Evolutionary conservation across 2,329 filamentous ascomycete species (phyloP), one percentile per base, ranked within the genome.

Genomic region (Ceratocystis alfenasii): DNA sequence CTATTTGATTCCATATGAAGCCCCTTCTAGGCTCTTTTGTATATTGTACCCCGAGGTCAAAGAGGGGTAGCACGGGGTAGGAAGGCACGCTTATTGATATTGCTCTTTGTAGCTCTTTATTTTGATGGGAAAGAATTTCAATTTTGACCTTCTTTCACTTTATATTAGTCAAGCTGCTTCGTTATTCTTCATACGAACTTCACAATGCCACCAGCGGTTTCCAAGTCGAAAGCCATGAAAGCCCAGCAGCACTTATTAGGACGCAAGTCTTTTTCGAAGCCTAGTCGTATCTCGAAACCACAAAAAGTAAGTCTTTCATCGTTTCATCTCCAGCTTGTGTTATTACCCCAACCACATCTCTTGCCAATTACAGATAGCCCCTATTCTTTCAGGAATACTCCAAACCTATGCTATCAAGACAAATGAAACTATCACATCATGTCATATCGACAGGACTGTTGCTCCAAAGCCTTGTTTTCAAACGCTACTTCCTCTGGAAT

Each of bases 11-110:
- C 55, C 7, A 59, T 59, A 4, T 15, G 4, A 10, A 53, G 55
- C 17, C 36, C 12, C 36, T 8, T 33, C n/a, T 30, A 28, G 30
- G 0, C 7, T n/a, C 22, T 5, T 53, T 10, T 53, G 48, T 53
- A 53, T 5, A 53, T 28, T 53, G 20, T 53, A 28, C 7, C 22
- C 22, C 15, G 55, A 20, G 8, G n/a, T n/a, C 25, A 59, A 59
- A 59, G 55, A 59, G 55, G 55, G 55, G 55, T 59, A 59, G 30
- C 55, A 59, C 28, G 2, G 28, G 28, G 7, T 59, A n/a, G 55
- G 55, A 59, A 59, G 28, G 55, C 28, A n/a, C 55, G 25, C 28
- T 30, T 53, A 5, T 53, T 53, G 48, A 22, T 53, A 53, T 25
- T 53, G 15, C 48, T n/a, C 20, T 59, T n/a, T 30, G 15, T 12